A percentile compares a stretch with the other conserved stretches of the same genome.
Evolutionary conservation across 2,329 filamentous ascomycete species (phyloP).

Genomic region (Hypoxylon sp.): DNA sequence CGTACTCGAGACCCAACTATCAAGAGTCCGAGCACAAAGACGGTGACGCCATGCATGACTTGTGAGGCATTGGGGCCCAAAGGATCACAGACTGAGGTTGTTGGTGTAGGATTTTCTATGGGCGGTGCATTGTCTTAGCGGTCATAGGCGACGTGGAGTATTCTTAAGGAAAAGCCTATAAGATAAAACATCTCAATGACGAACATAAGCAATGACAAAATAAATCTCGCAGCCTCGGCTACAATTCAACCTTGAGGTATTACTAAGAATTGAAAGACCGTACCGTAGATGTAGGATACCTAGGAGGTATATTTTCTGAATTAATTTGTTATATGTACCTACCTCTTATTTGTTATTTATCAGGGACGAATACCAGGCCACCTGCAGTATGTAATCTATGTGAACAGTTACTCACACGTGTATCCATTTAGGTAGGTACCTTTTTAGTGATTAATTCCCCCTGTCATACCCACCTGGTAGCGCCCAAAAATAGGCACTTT

Average conservation of each 20-base stretch:
- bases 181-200: slow-evolving; percentile 6
- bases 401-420: no score
- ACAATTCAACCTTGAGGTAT: neutral
- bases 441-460: neutral
- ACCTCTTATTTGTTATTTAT: no score
- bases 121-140: neutral
- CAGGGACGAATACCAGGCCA: no score
- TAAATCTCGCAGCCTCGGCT: neutral
- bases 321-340: neutral
- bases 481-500: neutral
- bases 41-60: slow-evolving; percentile 9
- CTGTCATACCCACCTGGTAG: neutral
- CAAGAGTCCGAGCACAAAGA: slow-evolving; percentile 1
- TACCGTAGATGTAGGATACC: no score
- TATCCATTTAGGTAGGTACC: no score
- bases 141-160: neutral
- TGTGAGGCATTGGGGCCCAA: slow-evolving; percentile 14
- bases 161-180: slow-evolving; percentile 2
- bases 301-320: neutral
- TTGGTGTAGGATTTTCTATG: slow-evolving; percentile 16
- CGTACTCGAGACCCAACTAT: neutral
- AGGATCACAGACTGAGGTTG: slow-evolving; percentile 1
- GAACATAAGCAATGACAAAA: neutral
- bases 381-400: no score
- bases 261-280: no score